Base-by-base conservation (phyloP, 805 yeast species). In the Alloascoidea hylecoeti region DNA sequence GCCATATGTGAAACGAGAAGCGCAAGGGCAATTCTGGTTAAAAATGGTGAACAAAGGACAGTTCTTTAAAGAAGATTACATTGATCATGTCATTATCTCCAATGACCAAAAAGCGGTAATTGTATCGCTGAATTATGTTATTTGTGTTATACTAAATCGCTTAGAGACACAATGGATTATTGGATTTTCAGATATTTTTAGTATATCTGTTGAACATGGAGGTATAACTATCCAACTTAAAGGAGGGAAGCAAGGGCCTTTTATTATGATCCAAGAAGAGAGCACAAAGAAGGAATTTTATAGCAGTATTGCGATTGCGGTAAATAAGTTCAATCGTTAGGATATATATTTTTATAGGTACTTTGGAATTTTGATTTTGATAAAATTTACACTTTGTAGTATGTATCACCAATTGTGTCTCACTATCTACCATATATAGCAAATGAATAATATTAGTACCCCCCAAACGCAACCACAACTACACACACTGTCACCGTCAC, bases 21-120 rank as follows among this genome's bases (percentile, higher is more conserved):
- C 97, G 0, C 92, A 86, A 47, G 99, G 99, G 4, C 96, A 89
- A 54, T 81, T 68, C 50, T 84, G 96, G 92, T 64, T 92, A 43
- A 88, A 84, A 57, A 65, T 75, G 4, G 72, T 83, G 16, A 80
- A 80, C 49, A 94, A 94, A 34, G 96, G 96, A 1, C 60, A 70
- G 23, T 84, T 63, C 50, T 68, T 72, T 46, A 63, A 66, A 36
- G 96, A 92, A 48, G 61, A 63, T 15, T 92, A 92, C 49, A 61
- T 92, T 39, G 94, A 96, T 0, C 97, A 92, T 56, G 72, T 82
- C 43, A n/a, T 23, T 9, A 23, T 88, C 35, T 78, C 94, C 1
- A 94, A 94, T 4, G 80, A 76, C 37, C 94, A 84, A 43, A 66
- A 71, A 47, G 80, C 78, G 4, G 78, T 85, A 2, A 60, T 89